Conservation (phyloP, 306 rosid genomes). For the Abrus pulchellus region DNA sequence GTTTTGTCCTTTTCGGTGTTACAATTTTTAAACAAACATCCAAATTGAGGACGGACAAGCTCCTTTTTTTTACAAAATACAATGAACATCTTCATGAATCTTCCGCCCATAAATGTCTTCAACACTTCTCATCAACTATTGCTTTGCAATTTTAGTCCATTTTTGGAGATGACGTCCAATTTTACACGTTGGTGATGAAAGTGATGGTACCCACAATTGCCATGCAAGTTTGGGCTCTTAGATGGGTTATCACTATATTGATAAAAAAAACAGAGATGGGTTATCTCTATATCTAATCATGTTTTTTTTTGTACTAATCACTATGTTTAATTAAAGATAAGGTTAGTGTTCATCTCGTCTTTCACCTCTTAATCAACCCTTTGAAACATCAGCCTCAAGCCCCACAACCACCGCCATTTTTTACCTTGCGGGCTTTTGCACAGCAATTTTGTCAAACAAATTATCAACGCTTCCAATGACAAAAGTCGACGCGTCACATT, state of each 20-base stretch:
- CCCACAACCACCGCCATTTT: not conserved
- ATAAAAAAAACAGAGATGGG: too few species aligned
- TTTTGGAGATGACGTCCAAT: constrained; percentile 20
- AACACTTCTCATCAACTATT: not conserved
- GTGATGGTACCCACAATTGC: constrained; percentile 6
- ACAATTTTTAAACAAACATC: constrained; percentile 6
- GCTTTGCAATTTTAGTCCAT: not conserved
- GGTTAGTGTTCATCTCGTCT: not conserved
- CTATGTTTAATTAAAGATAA: constrained; percentile 9
- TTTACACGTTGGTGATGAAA: constrained; percentile 19
- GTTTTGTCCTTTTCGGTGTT: constrained; percentile 20
- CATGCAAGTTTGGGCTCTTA: not conserved
- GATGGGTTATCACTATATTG: not conserved
- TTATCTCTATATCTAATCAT: too few species aligned
- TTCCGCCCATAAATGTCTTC: not conserved
- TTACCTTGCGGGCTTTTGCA: not conserved
- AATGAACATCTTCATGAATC: constrained; percentile 27
- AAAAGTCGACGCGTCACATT: not conserved
- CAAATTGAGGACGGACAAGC: not conserved
- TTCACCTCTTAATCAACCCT: not conserved
- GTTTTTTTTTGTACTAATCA: not conserved
- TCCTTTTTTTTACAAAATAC: not conserved
- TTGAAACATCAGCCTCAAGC: not conserved
- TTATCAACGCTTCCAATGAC: not conserved
- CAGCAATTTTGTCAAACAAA: constrained; percentile 7